Base-by-base conservation (phyloP, 208 protist genomes). In the Crithidia expoeki region DNA sequence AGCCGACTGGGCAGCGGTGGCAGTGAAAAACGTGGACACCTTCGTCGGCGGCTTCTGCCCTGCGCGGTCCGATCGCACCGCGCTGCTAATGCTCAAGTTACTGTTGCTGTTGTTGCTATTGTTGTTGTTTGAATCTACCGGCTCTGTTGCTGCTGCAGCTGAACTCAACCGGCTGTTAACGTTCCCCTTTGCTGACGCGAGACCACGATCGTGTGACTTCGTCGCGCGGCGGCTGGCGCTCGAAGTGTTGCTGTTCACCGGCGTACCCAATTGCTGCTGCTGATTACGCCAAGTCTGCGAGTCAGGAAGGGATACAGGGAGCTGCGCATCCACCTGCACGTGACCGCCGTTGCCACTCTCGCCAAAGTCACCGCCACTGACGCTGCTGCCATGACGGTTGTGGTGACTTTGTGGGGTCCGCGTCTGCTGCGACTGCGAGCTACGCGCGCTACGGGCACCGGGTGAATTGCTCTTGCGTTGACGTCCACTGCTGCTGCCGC, bases 401-500 rank as follows among this genome's bases (percentile, higher is more conserved):
- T 50, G 58, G 6, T 52, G 32, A 23, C 23, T 40, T 4, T 34
- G 62, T 17, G 62, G 62, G 17, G 62, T 49, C 23, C 62, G 50
- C 4, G 21, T 56, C n/a, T 46, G 51, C 60, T 66, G 60, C 60
- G 62, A 68, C 34, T 46, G 62, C 49, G 46, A 58, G 62, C 62
- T 68, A 36, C 46, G 60, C 9, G 60, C 60, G 21, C 60, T 66
- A 32, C 60, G 60, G 1, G 28, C 4, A 11, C 46, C 60, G 1
- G 60, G 60, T 2, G 60, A 66, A 46, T 66, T 66, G 30, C 11
- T 52, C 32, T 61, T 28, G 12, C 52, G 30, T 16, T 68, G 2
- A 36, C 42, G 38, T 0, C 50, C 38, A 28, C 68, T 66, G 46
- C n/a, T 59, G 1, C 19, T 19, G 28, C 42, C 47, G 23, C 12